Percentiles rank a stretch among this genome's conserved stretches.
phyloP scores from a whole-genome alignment of 805 yeast genomes.

The Hagleromyces aurorensis region DNA sequence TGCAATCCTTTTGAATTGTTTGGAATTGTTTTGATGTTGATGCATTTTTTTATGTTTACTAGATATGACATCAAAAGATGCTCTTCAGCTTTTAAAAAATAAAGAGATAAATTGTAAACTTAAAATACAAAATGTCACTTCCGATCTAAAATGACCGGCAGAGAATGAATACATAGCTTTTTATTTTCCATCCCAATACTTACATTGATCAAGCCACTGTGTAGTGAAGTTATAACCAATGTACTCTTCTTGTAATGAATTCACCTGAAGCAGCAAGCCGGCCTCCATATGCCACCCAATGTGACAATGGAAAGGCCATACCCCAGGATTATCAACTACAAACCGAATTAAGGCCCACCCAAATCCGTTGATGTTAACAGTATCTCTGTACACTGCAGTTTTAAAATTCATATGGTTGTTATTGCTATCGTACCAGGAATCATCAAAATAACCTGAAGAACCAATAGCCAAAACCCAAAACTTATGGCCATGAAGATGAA shows the following conservation, averaged over 20 bases:
- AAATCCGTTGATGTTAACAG: slow-evolving; percentile 48
- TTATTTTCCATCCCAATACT: slow-evolving; percentile 9
- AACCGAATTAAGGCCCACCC: slow-evolving; percentile 53
- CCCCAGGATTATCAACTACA: slow-evolving; percentile 68
- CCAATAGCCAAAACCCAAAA: slow-evolving; percentile 24
- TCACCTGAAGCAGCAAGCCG: slow-evolving; percentile 37
- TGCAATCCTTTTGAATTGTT: too few species aligned
- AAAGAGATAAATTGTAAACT: too few species aligned
- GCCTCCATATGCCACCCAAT: slow-evolving; percentile 63
- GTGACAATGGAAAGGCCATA: slow-evolving; percentile 81
- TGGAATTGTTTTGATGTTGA: too few species aligned
- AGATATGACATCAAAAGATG: too few species aligned
- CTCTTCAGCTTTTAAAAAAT: too few species aligned
- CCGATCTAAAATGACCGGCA: too few species aligned
- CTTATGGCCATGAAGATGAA: slow-evolving; percentile 49
- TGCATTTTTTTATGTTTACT: too few species aligned
- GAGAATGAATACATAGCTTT: too few species aligned
- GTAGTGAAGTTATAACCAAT: slow-evolving; percentile 19
- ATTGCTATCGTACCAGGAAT: slow-evolving; percentile 31
- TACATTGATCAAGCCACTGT: slow-evolving; percentile 21
- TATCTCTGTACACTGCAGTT: slow-evolving; percentile 51
- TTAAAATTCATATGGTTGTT: slow-evolving; percentile 39
- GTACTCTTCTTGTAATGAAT: slow-evolving; percentile 18
- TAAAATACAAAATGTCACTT: too few species aligned
- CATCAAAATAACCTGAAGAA: slow-evolving; percentile 21